Percentiles rank a stretch among this genome's conserved stretches.
phyloP scores from a whole-genome alignment of 768 basidiomycete species.

The Pisolithus albus region DNA sequence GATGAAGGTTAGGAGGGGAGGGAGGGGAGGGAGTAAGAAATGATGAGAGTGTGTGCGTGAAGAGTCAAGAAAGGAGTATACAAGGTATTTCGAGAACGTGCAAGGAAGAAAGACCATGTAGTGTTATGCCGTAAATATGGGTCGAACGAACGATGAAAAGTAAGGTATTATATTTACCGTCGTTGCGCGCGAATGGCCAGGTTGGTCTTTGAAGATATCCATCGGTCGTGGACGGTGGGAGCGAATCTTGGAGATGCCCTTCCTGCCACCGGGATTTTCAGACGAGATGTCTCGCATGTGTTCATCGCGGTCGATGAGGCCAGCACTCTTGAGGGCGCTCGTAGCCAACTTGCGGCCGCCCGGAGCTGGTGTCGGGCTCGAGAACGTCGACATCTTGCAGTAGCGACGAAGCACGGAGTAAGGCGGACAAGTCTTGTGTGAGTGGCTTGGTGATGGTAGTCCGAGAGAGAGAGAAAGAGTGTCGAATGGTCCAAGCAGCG shows the following conservation, averaged over 20 bases:
- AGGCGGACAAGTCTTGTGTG: background rate
- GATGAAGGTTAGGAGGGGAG: conserved; percentile 8
- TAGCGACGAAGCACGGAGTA: background rate
- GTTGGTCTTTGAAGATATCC: conserved; percentile 47
- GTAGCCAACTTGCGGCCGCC: conserved; percentile 53
- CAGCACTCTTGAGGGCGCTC: conserved; percentile 60
- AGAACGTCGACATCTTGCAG: conserved; percentile 38
- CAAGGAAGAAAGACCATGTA: conserved; percentile 7
- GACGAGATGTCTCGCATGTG: conserved; percentile 66
- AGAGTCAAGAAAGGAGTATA: conserved; percentile 9
- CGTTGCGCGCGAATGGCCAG: conserved; percentile 42
- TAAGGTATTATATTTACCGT: conserved; percentile 61
- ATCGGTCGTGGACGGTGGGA: conserved; percentile 54
- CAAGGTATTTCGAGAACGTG: background rate
- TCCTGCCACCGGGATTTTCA: conserved; percentile 64
- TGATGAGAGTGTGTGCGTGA: background rate
- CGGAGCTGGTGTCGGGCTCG: conserved; percentile 52
- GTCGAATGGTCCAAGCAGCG: background rate
- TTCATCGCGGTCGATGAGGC: conserved; percentile 70
- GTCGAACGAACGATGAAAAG: conserved; percentile 15
- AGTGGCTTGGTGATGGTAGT: background rate
- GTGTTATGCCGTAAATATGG: conserved; percentile 26
- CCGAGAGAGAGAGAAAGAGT: background rate
- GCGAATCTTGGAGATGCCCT: conserved; percentile 55
- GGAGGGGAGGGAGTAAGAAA: conserved; percentile 5